phyloP scores from a whole-genome alignment of 108 stramenopile genomes.

The Cyclotella choctawhatcheeana region DNA sequence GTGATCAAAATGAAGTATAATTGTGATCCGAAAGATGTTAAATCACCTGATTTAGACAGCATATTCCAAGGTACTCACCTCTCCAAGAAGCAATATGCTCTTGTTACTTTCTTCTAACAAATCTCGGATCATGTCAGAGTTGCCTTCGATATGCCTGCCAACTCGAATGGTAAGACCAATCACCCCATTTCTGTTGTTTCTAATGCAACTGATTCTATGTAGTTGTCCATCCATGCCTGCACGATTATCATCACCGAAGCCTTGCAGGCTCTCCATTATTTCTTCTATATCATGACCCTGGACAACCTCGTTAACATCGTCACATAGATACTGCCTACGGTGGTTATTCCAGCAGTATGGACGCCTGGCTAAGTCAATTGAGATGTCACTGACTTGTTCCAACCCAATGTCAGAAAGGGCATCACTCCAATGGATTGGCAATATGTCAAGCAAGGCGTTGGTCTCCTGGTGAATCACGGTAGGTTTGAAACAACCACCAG shows the following conservation, averaged over 20 bases:
- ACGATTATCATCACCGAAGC: not conserved
- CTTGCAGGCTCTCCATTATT: not conserved
- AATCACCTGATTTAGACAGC: too few relatives aligned
- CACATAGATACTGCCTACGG: not conserved
- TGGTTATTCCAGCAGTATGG: not conserved
- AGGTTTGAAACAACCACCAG: too few relatives aligned
- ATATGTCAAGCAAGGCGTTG: too few relatives aligned
- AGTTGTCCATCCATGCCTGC: not conserved
- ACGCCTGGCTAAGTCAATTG: not conserved
- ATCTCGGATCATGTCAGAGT: constrained; percentile 54
- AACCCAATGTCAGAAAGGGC: not conserved
- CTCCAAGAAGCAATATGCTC: not conserved
- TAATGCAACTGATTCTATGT: not conserved
- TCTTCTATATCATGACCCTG: too few relatives aligned
- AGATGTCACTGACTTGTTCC: not conserved
- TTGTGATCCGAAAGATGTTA: too few relatives aligned
- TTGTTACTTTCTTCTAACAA: constrained; percentile 28
- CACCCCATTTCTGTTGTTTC: constrained; percentile 17
- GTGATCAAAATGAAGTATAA: too few relatives aligned
- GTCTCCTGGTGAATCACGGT: too few relatives aligned
- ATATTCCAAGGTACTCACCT: too few relatives aligned
- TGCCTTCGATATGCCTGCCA: constrained; percentile 55
- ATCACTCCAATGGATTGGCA: not conserved
- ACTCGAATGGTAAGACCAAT: constrained; percentile 60
- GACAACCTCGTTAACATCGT: not conserved